Conservation (phyloP, 306 rosid species). For the Fragaria iinumae region DNA sequence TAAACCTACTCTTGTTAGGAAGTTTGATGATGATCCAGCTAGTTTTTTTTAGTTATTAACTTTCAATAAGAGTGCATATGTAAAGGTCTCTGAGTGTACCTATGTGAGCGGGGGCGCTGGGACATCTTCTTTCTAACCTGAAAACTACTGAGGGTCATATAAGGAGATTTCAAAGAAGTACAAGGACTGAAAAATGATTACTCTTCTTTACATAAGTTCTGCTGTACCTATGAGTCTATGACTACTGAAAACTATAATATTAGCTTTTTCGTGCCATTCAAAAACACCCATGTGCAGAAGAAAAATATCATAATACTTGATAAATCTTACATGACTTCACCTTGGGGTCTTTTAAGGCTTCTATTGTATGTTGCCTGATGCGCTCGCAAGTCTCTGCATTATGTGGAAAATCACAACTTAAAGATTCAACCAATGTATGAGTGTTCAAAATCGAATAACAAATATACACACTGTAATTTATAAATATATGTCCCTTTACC, state of each 20-base stretch:
- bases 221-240: conserved; percentile 12
- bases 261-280: neutral
- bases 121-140: conserved; percentile 85
- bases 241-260: neutral
- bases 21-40: neutral
- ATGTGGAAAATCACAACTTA: conserved; percentile 14
- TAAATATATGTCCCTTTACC: conserved; percentile 38
- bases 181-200: neutral
- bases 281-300: neutral
- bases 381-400: conserved; percentile 67
- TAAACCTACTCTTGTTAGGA: neutral
- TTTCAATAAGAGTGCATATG: neutral
- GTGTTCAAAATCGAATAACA: conserved; percentile 13
- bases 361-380: conserved; percentile 68
- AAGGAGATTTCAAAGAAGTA: neutral
- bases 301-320: conserved; percentile 33
- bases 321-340: conserved; percentile 79
- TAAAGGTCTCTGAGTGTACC: conserved; percentile 38
- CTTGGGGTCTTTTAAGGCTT: conserved; percentile 88
- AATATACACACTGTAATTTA: neutral
- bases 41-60: neutral
- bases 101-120: conserved; percentile 57
- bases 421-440: conserved; percentile 19
- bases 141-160: conserved; percentile 24
- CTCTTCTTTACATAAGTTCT: conserved; percentile 3